phyloP scores from a whole-genome alignment of 2,329 filamentous ascomycete species.

The Daldinia sp. region DNA sequence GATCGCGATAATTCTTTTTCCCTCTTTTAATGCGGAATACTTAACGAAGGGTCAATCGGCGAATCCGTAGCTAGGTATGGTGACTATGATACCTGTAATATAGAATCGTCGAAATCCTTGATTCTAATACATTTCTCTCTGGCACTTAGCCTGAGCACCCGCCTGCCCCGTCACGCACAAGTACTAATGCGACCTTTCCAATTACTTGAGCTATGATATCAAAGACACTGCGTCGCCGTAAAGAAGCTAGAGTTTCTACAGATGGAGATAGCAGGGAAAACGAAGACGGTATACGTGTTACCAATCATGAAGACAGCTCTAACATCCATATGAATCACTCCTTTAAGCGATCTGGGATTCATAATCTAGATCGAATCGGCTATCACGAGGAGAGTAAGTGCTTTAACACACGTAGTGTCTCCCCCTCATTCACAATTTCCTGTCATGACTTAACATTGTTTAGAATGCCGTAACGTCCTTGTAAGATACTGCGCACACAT shows the following conservation, averaged over 20 bases:
- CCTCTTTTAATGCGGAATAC: neutral
- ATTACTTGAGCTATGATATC: conserved; percentile 11
- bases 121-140: neutral
- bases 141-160: neutral
- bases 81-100: no score
- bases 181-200: neutral
- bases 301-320: neutral
- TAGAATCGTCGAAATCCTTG: neutral
- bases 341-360: conserved; percentile 38
- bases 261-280: neutral
- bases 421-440: neutral
- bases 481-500: conserved; percentile 55
- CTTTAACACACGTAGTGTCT: neutral
- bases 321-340: conserved; percentile 4
- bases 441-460: neutral
- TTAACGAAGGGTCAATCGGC: neutral
- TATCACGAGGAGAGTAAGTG: conserved; percentile 45
- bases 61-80: no score
- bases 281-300: neutral
- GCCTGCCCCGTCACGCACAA: neutral
- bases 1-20: neutral
- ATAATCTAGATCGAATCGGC: conserved; percentile 38
- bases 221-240: neutral
- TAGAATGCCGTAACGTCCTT: conserved; percentile 57
- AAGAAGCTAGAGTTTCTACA: neutral